Conservation (phyloP, 2,329 filamentous ascomycete genomes). For the Fusarium lyarnte region DNA sequence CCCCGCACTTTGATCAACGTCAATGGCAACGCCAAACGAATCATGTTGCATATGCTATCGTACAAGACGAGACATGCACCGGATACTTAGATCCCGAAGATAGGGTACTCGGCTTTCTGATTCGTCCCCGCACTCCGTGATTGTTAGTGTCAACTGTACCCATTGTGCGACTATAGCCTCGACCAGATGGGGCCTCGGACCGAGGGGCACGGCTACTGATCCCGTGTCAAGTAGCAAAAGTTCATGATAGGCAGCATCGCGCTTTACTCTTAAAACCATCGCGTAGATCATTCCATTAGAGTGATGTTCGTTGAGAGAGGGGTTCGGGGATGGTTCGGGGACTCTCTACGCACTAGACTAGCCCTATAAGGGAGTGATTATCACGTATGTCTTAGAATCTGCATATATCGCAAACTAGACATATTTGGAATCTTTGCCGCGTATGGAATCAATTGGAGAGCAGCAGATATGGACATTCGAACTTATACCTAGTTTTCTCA, state of each 20-base stretch:
- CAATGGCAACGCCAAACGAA: slow-evolving; percentile 7
- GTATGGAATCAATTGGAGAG: background rate
- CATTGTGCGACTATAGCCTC: background rate
- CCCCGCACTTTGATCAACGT: slow-evolving; percentile 18
- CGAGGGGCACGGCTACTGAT: background rate
- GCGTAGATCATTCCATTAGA: background rate
- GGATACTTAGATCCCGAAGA: slow-evolving; percentile 8
- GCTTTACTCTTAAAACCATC: background rate
- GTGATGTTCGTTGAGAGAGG: background rate
- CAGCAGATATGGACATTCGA: background rate
- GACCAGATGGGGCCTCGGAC: slow-evolving; percentile 9
- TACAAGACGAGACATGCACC: background rate
- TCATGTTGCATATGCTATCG: background rate
- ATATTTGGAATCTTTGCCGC: background rate
- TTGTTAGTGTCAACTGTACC: background rate
- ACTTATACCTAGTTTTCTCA: background rate
- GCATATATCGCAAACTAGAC: background rate
- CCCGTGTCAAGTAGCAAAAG: background rate
- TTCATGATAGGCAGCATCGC: background rate
- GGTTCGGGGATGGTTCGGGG: background rate
- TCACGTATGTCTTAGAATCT: background rate
- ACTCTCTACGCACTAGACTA: background rate
- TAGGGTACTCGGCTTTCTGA: background rate
- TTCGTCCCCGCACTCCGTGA: background rate
- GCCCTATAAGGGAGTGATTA: background rate